Evolutionary conservation across 2,329 filamentous ascomycete genomes (phyloP).

Genomic region (Aureobasidium sp.): DNA sequence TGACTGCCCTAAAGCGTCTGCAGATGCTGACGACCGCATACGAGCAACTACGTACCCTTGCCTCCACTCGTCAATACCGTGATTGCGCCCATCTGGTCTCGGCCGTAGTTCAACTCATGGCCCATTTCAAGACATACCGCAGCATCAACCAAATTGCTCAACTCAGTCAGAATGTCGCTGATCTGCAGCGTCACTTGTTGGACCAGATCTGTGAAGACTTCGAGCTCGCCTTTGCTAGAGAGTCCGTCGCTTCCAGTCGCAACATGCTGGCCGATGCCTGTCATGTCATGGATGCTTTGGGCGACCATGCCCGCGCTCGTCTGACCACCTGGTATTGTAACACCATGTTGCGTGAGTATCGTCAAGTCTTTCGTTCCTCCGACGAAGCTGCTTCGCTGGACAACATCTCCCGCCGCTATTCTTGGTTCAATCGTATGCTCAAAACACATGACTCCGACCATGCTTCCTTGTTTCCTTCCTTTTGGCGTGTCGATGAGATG

Average conservation of each 20-base stretch:
- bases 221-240: constrained; percentile 86
- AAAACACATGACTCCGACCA: constrained; percentile 96
- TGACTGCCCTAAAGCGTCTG: constrained; percentile 93
- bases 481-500: constrained; percentile 86
- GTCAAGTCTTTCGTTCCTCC: constrained; percentile 90
- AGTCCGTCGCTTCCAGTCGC: constrained; percentile 63
- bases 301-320: constrained; percentile 72
- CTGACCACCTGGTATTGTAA: constrained; percentile 97
- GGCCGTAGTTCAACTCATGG: constrained; percentile 95
- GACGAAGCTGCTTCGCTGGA: constrained; percentile 94
- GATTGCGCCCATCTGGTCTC: constrained; percentile 91
- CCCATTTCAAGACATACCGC: constrained; percentile 95
- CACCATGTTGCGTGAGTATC: constrained; percentile 88
- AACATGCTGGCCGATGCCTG: constrained; percentile 77
- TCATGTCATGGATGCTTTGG: constrained; percentile 87
- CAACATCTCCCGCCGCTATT: constrained; percentile 90
- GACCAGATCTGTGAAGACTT: constrained; percentile 99
- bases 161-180: constrained; percentile 83
- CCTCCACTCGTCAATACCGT: constrained; percentile 80
- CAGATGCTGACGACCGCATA: constrained; percentile 99
- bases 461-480: constrained; percentile 71
- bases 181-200: constrained; percentile 82
- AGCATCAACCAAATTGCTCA: constrained; percentile 97
- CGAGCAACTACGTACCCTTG: constrained; percentile 79
- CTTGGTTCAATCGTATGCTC: constrained; percentile 93